Evolutionary conservation across 176 grass and related monocot species (phyloP).

Genomic region (Tuctoria greenei): DNA sequence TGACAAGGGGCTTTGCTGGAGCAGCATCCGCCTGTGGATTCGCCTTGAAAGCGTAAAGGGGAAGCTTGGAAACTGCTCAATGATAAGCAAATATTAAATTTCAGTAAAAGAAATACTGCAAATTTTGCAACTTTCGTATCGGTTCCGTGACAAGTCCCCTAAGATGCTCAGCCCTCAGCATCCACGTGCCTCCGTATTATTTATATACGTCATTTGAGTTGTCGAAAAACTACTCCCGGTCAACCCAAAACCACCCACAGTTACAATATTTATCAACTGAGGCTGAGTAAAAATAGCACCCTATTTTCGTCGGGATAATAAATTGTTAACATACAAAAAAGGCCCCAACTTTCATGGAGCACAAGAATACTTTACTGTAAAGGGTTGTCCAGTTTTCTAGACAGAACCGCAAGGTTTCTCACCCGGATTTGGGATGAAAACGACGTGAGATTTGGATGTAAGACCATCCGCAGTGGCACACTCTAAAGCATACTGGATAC

Average conservation of each 20-base stretch:
- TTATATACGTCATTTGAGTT: background rate
- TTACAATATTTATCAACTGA: background rate
- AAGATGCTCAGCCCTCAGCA: background rate
- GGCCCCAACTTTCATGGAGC: constrained; percentile 24
- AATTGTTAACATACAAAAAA: background rate
- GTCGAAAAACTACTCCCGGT: background rate
- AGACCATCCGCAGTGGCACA: too few relatives aligned
- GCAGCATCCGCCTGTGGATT: constrained; percentile 27
- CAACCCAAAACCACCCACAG: background rate
- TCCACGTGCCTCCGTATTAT: background rate
- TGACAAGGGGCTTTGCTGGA: constrained; percentile 56
- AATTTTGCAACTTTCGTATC: background rate
- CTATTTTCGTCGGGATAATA: background rate
- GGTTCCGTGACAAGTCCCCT: background rate
- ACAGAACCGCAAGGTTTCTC: background rate
- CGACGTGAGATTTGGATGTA: constrained; percentile 16
- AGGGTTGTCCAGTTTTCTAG: background rate
- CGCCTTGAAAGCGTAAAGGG: constrained; percentile 69
- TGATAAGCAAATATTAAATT: constrained; percentile 17
- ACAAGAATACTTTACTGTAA: background rate
- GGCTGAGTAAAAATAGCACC: background rate
- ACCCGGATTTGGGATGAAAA: constrained; percentile 5
- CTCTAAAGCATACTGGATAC: too few relatives aligned
- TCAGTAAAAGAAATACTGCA: background rate
- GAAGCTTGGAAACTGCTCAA: constrained; percentile 75